Evolutionary conservation across 805 yeast genomes (phyloP), one percentile per base, ranked within the genome.

Genomic region (Ogataea ramenticola): DNA sequence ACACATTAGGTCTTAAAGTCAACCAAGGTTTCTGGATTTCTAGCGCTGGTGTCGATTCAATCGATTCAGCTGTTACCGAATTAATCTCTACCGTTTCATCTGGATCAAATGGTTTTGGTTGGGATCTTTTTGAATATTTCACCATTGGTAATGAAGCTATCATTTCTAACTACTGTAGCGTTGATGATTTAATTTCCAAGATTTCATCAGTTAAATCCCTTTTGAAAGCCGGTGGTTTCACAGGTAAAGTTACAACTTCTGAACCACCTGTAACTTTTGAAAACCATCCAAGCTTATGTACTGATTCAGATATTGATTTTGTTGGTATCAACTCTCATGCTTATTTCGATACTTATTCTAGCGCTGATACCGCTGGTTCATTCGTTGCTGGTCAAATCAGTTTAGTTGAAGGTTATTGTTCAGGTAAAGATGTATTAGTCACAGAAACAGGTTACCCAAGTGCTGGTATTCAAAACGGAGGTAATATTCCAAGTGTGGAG

Each of bases 381-480:
- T 90, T 85, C 54, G 78, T 86, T 37, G 62, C 68, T 41, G 77
- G 78, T 29, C 95, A 90, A 66, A 68, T 77, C 49, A 61, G 55
- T 20, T 58, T 80, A 45, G 80, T 80, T 22, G 64, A 72, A 51
- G 64, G 62, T 15, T 65, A 71, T 39, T 89, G 96, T 68, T 67
- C 75, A 26, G 65, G 68, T 46, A 68, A 72, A 61, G 62, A 66
- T 8, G 80, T 86, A 32, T 51, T 69, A 19, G 79, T 89, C 44
- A 81, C 95, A 19, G 96, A 89, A 65, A 88, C 96, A 5, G 96
- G 96, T 37, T 89, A 86, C 61, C 96, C 96, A 54, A 77, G 82
- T 52, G 67, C 70, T 35, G 96, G 96, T 56, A 60, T 58, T 47
- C 67, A 72, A 46, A 79, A 86, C 57, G 96, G 96, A 44, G 65